Evolutionary conservation across 306 rosid species (phyloP).

Genomic region (Bauhinia variegata): DNA sequence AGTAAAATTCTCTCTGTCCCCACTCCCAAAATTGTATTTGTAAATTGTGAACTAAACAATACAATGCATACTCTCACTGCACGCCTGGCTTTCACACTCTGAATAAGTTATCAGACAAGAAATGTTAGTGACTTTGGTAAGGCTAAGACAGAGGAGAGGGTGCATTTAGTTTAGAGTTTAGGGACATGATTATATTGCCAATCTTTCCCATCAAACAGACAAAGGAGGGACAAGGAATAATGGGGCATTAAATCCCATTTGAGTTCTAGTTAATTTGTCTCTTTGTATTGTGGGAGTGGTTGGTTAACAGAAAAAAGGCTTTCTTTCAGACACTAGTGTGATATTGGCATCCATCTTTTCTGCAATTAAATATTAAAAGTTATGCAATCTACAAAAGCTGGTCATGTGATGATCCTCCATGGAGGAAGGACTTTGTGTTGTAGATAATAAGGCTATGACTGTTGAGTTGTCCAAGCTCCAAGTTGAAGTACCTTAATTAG

Average conservation of each 20-base stretch:
- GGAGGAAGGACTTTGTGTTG: no score
- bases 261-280: no score
- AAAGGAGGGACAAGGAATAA: slow-evolving; percentile 13
- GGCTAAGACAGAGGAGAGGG: slow-evolving; percentile 28
- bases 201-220: slow-evolving; percentile 23
- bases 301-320: no score
- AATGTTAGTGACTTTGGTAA: slow-evolving; percentile 1
- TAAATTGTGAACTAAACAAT: background rate
- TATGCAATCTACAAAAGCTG: no score
- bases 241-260: slow-evolving; percentile 11
- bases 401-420: no score
- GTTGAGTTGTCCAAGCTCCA: slow-evolving; percentile 4
- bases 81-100: no score
- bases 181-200: slow-evolving; percentile 6
- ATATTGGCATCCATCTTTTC: no score
- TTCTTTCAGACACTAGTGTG: no score
- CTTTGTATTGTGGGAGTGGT: background rate
- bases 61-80: background rate
- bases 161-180: no score
- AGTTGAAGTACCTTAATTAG: background rate
- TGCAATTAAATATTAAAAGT: no score
- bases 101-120: no score
- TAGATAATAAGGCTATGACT: no score
- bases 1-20: slow-evolving; percentile 5
- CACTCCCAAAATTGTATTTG: background rate